Percentiles rank a stretch among this genome's conserved stretches.
phyloP scores from a whole-genome alignment of 208 protist genomes.

The Trypanosoma scelopori region DNA sequence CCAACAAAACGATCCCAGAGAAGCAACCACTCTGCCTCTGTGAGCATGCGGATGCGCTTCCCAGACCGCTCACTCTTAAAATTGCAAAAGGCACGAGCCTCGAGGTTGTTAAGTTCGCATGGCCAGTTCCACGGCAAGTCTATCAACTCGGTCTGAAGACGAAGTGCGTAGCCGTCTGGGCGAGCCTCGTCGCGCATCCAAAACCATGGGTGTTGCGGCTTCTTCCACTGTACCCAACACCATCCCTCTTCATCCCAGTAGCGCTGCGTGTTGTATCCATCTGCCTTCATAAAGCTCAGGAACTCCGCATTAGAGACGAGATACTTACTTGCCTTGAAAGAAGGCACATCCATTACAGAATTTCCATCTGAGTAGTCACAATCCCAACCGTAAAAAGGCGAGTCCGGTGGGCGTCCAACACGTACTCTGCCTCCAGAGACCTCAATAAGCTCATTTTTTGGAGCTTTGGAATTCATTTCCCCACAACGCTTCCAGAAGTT shows the following conservation, averaged over 20 bases:
- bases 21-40: slow-evolving; percentile 89
- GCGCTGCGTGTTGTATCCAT: slow-evolving; percentile 87
- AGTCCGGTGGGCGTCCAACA: slow-evolving; percentile 71
- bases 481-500: slow-evolving; percentile 78
- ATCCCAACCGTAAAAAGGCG: slow-evolving; percentile 95
- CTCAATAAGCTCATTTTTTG: slow-evolving; percentile 77
- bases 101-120: slow-evolving; percentile 95
- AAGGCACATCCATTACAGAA: slow-evolving; percentile 72
- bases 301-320: slow-evolving; percentile 96
- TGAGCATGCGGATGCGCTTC: slow-evolving; percentile 83
- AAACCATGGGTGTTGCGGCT: slow-evolving; percentile 91
- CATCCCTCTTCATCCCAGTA: slow-evolving; percentile 97
- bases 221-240: slow-evolving; percentile 93
- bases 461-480: slow-evolving; percentile 43
- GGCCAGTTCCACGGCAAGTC: slow-evolving; percentile 96
- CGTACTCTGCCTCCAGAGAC: slow-evolving; percentile 71
- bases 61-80: slow-evolving; percentile 89
- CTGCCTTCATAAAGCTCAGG: slow-evolving; percentile 89
- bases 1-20: slow-evolving; percentile 80
- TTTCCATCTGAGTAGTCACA: slow-evolving; percentile 92
- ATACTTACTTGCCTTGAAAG: slow-evolving; percentile 94
- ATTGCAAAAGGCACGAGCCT: slow-evolving; percentile 94
- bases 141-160: slow-evolving; percentile 90
- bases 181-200: slow-evolving; percentile 86
- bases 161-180: slow-evolving; percentile 80